Evolutionary conservation across 2,329 filamentous ascomycete genomes (phyloP).

Genomic region (Stylonectria norvegica): DNA sequence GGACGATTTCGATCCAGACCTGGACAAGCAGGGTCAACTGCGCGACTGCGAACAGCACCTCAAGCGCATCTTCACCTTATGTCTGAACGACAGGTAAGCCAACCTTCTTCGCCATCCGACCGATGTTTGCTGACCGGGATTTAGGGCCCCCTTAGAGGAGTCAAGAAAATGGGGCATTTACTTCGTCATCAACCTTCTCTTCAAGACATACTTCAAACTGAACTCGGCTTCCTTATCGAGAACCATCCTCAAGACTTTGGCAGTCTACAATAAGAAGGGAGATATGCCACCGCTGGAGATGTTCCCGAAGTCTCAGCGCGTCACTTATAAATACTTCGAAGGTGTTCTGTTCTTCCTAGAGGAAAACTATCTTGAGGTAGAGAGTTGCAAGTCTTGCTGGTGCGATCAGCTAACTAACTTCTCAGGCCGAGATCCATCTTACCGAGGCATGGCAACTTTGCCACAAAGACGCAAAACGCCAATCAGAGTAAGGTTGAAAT

Average conservation of each 20-base stretch:
- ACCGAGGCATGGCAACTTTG: constrained; percentile 80
- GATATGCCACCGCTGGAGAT: constrained; percentile 77
- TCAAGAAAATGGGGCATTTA: constrained; percentile 98
- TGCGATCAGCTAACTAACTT: too few relatives aligned
- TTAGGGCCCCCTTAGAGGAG: constrained; percentile 75
- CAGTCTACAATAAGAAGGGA: constrained; percentile 63
- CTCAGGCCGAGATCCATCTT: constrained; percentile 73
- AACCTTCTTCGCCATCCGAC: not conserved
- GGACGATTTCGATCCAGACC: constrained; percentile 77
- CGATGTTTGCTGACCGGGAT: constrained; percentile 1
- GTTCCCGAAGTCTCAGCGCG: constrained; percentile 86
- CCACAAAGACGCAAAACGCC: constrained; percentile 66
- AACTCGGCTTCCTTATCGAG: constrained; percentile 87
- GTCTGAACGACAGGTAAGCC: constrained; percentile 79
- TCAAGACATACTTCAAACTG: constrained; percentile 98
- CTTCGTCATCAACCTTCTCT: constrained; percentile 87
- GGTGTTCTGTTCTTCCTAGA: constrained; percentile 92
- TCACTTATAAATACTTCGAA: constrained; percentile 95
- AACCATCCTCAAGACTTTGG: constrained; percentile 80
- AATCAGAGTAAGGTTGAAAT: constrained; percentile 66
- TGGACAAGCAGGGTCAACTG: constrained; percentile 76
- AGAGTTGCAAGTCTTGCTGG: too few relatives aligned
- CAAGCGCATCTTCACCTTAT: constrained; percentile 88
- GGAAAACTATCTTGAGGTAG: constrained; percentile 80
- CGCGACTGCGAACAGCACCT: constrained; percentile 88